Percentiles rank a stretch among this genome's conserved stretches.
phyloP scores from a whole-genome alignment of 345 rosid genomes.

The Camelina neglecta region DNA sequence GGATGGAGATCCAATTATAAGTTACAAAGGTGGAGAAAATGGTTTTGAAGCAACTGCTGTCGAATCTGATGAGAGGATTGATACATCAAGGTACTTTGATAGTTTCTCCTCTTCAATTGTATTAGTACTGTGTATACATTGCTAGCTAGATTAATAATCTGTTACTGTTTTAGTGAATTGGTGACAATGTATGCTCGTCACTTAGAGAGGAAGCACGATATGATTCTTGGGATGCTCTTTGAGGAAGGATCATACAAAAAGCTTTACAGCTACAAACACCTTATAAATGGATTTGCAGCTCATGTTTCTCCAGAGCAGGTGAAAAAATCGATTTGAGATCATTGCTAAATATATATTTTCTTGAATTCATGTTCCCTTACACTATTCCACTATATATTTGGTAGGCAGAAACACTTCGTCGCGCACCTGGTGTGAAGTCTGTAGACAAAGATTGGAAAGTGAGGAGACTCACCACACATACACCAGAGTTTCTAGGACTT shows the following conservation, averaged over 20 bases:
- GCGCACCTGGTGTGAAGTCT: slow-evolving; percentile 76
- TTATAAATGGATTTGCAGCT: slow-evolving; percentile 95
- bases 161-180: slow-evolving; percentile 59
- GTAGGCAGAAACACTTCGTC: slow-evolving; percentile 93
- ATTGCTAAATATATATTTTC: background rate
- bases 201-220: slow-evolving; percentile 92
- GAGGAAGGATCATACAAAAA: slow-evolving; percentile 79
- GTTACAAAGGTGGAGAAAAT: slow-evolving; percentile 83
- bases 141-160: slow-evolving; percentile 4
- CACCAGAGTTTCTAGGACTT: slow-evolving; percentile 97
- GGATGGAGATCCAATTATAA: slow-evolving; percentile 91
- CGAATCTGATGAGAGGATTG: slow-evolving; percentile 86
- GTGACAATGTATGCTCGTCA: slow-evolving; percentile 83
- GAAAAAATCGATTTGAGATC: slow-evolving; percentile 36
- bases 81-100: slow-evolving; percentile 63
- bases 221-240: slow-evolving; percentile 87
- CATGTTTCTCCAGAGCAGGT: slow-evolving; percentile 91
- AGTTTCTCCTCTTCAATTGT: slow-evolving; percentile 15
- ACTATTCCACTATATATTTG: slow-evolving; percentile 51
- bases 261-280: slow-evolving; percentile 95
- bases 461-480: slow-evolving; percentile 92
- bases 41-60: slow-evolving; percentile 94
- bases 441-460: slow-evolving; percentile 99
- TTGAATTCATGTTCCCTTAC: slow-evolving; percentile 48
- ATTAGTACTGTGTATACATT: background rate